Evolutionary conservation across 2,329 filamentous ascomycete genomes (phyloP).

Genomic region (Tolypocladium album): DNA sequence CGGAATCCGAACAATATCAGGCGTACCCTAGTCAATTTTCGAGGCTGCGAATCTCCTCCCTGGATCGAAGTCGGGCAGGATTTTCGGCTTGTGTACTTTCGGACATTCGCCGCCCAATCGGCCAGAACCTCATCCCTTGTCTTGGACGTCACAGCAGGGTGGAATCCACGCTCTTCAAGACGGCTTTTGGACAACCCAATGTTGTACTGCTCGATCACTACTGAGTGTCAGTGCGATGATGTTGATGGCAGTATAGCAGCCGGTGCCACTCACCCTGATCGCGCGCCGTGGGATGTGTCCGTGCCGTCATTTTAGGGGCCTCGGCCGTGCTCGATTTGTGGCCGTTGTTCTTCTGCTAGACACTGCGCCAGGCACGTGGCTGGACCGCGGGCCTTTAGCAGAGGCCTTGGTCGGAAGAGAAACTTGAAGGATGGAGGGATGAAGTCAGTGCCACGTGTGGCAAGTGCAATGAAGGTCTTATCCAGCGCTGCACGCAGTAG

Average conservation of each 20-base stretch:
- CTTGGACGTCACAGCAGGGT: slow-evolving; percentile 7
- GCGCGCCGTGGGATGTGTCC: background rate
- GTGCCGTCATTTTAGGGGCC: background rate
- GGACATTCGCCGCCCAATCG: background rate
- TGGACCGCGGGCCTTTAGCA: background rate
- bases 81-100: background rate
- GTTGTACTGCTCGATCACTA: slow-evolving; percentile 4
- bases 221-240: background rate
- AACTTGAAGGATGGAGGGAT: too few relatives aligned
- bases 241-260: background rate
- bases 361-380: background rate
- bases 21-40: slow-evolving; percentile 4
- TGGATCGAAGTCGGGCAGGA: background rate
- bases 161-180: slow-evolving; percentile 6
- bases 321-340: background rate
- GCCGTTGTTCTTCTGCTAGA: background rate
- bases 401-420: background rate
- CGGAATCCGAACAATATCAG: background rate
- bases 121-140: slow-evolving; percentile 1
- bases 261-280: background rate
- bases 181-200: slow-evolving; percentile 5
- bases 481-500: too few relatives aligned
- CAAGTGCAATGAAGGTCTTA: too few relatives aligned
- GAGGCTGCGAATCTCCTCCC: background rate
- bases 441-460: too few relatives aligned